Evolutionary conservation across 192 early-diverging fungal genomes (phyloP).

Genomic region (Haplosporangium gracile): DNA sequence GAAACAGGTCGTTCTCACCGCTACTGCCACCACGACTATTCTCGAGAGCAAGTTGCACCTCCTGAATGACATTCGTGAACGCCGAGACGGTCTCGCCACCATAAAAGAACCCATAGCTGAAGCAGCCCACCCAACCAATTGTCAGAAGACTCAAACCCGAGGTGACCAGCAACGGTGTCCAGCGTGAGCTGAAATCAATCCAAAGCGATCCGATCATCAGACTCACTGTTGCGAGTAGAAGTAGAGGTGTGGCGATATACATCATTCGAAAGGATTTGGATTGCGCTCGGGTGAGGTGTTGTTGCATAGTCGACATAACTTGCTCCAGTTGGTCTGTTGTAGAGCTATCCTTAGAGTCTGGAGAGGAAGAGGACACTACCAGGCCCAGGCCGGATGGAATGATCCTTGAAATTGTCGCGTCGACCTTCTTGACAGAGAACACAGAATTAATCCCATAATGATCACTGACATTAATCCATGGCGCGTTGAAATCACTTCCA

Average conservation of each 20-base stretch:
- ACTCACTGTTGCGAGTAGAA: background rate
- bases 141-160: background rate
- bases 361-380: background rate
- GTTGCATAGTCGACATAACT: slow-evolving; percentile 13
- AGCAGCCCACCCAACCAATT: background rate
- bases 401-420: background rate
- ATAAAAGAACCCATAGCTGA: slow-evolving; percentile 39
- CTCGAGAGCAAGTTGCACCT: slow-evolving; percentile 14
- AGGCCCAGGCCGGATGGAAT: background rate
- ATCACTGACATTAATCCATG: slow-evolving; percentile 30
- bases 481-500: background rate
- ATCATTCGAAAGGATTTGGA: background rate
- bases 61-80: slow-evolving; percentile 28
- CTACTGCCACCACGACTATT: background rate
- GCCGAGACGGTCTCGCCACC: slow-evolving; percentile 37
- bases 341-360: background rate
- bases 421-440: background rate
- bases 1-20: background rate
- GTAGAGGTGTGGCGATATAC: background rate
- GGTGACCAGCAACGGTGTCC: background rate
- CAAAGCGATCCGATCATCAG: background rate
- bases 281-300: background rate
- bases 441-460: slow-evolving; percentile 34
- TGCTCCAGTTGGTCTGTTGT: slow-evolving; percentile 13
- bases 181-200: background rate